phyloP scores from a whole-genome alignment of 2,329 filamentous ascomycete species.

The Alternaria novae-zelandiae region DNA sequence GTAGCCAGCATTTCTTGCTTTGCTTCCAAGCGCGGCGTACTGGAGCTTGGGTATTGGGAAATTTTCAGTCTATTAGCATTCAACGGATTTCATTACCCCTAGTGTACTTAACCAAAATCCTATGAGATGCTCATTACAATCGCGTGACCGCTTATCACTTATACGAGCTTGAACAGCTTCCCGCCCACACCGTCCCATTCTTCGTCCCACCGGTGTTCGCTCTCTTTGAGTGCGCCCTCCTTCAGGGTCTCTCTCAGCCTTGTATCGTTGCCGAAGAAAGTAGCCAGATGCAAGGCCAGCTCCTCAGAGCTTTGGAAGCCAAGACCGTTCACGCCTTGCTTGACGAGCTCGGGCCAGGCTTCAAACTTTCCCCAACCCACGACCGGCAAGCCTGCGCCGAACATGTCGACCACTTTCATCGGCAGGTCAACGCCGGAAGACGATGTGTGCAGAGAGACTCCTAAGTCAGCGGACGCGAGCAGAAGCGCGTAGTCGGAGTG shows the following conservation, averaged over 20 bases:
- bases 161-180: conserved; percentile 60
- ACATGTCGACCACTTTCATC: conserved; percentile 99
- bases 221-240: conserved; percentile 74
- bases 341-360: conserved; percentile 89
- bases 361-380: conserved; percentile 85
- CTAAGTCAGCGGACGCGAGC: conserved; percentile 84
- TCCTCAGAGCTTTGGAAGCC: conserved; percentile 78
- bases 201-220: conserved; percentile 81
- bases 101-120: too few relatives aligned
- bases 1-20: too few relatives aligned
- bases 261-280: conserved; percentile 65
- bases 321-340: conserved; percentile 82
- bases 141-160: neutral
- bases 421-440: conserved; percentile 94
- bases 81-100: too few relatives aligned
- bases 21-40: neutral
- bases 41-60: neutral
- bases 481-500: conserved; percentile 84
- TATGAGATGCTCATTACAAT: too few relatives aligned
- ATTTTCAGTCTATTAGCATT: neutral
- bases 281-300: conserved; percentile 66
- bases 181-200: conserved; percentile 90
- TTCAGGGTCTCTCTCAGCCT: conserved; percentile 67
- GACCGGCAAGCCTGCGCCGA: conserved; percentile 90
- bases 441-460: conserved; percentile 89